A percentile compares a stretch with the other conserved stretches of the same genome.
Evolutionary conservation across 768 basidiomycete species (phyloP).

Genomic region (Asterophora lycoperdoides): DNA sequence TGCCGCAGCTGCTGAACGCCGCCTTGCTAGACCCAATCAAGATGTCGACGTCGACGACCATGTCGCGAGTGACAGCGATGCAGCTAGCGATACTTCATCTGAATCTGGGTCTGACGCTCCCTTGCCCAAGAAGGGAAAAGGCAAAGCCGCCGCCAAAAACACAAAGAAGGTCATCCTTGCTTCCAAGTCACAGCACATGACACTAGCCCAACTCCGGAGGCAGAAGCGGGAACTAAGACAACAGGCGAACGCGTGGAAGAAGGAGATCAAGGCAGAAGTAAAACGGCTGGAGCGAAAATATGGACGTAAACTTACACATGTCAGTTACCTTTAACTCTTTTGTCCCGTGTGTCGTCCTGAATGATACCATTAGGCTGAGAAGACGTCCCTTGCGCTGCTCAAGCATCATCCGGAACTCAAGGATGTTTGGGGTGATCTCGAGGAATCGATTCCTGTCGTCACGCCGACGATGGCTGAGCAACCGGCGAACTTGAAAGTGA

Average conservation of each 20-base stretch:
- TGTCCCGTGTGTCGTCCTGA: conserved; percentile 4
- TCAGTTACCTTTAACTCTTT: conserved; percentile 28
- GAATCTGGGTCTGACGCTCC: conserved; percentile 26
- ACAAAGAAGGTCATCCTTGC: conserved; percentile 16
- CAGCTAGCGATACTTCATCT: conserved; percentile 18
- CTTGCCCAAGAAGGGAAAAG: conserved; percentile 30
- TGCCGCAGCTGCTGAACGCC: conserved; percentile 51
- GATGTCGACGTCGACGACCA: conserved; percentile 31
- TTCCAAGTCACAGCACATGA: conserved; percentile 27
- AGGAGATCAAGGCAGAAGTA: conserved; percentile 43
- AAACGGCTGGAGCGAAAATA: conserved; percentile 47
- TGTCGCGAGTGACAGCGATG: conserved; percentile 18
- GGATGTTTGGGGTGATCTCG: conserved; percentile 86
- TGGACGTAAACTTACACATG: conserved; percentile 72
- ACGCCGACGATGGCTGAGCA: conserved; percentile 71
- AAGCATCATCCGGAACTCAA: conserved; percentile 76
- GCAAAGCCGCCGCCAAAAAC: conserved; percentile 28
- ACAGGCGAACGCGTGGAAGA: conserved; percentile 20
- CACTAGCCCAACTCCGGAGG: conserved; percentile 29
- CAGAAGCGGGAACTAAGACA: conserved; percentile 24
- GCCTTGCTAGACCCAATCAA: conserved; percentile 32
- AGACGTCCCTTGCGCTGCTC: conserved; percentile 54
- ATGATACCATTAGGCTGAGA: conserved; percentile 57
- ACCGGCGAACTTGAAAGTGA: conserved; percentile 78
- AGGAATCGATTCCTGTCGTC: conserved; percentile 54